These are phyloP conservation scores for Solanum stenotomum DNA, from an alignment of 257 asterid species.

Conservation along the genomic window DNA sequence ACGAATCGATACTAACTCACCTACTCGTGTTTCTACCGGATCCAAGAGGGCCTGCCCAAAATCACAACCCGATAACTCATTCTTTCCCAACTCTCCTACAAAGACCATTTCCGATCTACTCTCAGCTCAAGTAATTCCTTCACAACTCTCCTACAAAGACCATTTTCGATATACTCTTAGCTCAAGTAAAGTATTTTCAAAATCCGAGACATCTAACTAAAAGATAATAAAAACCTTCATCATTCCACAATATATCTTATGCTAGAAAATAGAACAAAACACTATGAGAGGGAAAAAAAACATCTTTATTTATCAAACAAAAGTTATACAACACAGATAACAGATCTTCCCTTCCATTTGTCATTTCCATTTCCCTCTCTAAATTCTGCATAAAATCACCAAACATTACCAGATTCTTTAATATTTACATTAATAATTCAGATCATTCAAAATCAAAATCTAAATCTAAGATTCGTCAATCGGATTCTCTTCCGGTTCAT, in stretches of 20 bases:
- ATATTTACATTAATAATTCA: background rate
- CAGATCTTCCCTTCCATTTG: background rate
- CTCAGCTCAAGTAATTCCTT: too few relatives aligned
- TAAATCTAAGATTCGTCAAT: background rate
- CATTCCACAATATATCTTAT: background rate
- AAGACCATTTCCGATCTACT: too few relatives aligned
- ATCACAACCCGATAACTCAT: too few relatives aligned
- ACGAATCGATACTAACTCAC: too few relatives aligned
- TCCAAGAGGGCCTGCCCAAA: fast-evolving
- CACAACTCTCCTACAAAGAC: too few relatives aligned
- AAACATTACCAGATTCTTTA: background rate
- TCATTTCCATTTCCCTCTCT: background rate
- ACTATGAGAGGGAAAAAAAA: background rate
- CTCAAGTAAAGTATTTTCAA: fast-evolving
- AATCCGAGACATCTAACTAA: fast-evolving
- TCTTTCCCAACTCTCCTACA: too few relatives aligned
- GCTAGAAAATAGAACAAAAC: background rate
- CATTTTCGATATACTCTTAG: too few relatives aligned
- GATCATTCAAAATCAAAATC: background rate
- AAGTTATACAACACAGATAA: background rate
- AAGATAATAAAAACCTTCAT: background rate
- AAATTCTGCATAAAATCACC: background rate
- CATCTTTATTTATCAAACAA: background rate
- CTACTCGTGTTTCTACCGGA: too few relatives aligned
- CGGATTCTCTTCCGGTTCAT: constrained; percentile 27